A percentile compares a stretch with the other conserved stretches of the same genome.
These are phyloP conservation scores for Balamuthia mandrillaris DNA, from an alignment of 208 protist species.

Conservation along the genomic window DNA sequence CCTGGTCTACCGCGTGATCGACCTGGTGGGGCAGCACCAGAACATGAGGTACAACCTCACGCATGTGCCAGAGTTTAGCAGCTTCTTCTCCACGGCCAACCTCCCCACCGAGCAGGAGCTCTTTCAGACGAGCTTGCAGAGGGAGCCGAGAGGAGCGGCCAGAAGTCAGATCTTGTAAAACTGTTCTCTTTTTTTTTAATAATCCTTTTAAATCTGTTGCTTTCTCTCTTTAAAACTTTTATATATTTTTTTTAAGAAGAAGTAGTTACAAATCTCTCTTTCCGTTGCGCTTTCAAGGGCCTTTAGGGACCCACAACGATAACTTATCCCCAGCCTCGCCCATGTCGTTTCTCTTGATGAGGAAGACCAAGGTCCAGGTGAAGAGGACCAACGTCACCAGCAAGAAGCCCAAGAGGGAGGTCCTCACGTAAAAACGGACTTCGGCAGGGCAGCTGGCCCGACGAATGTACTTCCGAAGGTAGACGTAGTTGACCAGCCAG, in stretches of 20 bases:
- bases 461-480: not conserved
- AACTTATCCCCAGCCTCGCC: not conserved
- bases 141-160: not conserved
- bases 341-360: slow-evolving; percentile 5
- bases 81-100: too few species aligned
- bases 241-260: too few species aligned
- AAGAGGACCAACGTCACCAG: not conserved
- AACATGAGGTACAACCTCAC: too few species aligned
- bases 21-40: slow-evolving; percentile 35
- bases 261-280: too few species aligned
- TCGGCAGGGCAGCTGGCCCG: not conserved
- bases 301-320: not conserved
- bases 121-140: not conserved
- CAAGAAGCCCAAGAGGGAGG: not conserved
- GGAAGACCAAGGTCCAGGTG: not conserved
- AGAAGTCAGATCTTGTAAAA: not conserved
- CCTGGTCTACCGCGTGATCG: slow-evolving; percentile 23
- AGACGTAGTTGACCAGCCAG: slow-evolving; percentile 14
- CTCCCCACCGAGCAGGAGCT: not conserved
- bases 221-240: too few species aligned
- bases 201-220: too few species aligned
- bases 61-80: too few species aligned
- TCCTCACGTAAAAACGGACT: not conserved
- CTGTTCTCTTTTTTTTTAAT: not conserved
- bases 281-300: too few species aligned